Percentiles rank a stretch among this genome's conserved stretches.
These are phyloP conservation scores for Dactylellina parvicollis DNA, from an alignment of 2,329 filamentous ascomycete genomes.

Conservation along the genomic window DNA sequence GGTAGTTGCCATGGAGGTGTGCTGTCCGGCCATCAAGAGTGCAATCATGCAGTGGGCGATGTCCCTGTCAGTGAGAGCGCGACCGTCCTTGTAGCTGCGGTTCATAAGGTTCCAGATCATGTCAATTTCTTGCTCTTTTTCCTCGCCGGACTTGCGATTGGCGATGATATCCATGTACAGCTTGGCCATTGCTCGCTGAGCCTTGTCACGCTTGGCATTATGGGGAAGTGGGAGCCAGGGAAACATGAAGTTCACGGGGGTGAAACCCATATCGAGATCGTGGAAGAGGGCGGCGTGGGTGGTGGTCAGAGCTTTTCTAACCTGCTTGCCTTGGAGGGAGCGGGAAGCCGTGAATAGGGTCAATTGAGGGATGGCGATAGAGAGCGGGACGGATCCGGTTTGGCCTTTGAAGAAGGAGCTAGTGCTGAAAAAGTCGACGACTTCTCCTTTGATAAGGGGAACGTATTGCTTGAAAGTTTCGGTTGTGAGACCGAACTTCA, in stretches of 20 bases:
- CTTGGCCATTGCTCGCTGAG: conserved; percentile 75
- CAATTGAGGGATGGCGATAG: conserved; percentile 76
- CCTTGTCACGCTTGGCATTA: conserved; percentile 76
- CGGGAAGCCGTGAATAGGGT: conserved; percentile 84
- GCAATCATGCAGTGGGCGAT: conserved; percentile 89
- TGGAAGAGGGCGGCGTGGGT: conserved; percentile 80
- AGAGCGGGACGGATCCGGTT: conserved; percentile 72
- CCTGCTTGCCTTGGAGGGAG: conserved; percentile 78
- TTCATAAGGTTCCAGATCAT: conserved; percentile 85
- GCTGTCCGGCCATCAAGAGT: conserved; percentile 83
- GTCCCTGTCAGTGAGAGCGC: conserved; percentile 75
- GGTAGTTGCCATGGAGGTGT: conserved; percentile 80
- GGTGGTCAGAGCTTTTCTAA: conserved; percentile 75
- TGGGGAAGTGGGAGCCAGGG: conserved; percentile 81
- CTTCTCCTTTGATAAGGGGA: conserved; percentile 75
- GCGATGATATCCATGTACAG: conserved; percentile 78
- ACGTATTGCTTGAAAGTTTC: conserved; percentile 78
- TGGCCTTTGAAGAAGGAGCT: conserved; percentile 69
- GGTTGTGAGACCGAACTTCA: conserved; percentile 81
- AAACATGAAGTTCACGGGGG: conserved; percentile 82
- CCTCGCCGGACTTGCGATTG: conserved; percentile 66
- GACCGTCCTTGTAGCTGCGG: conserved; percentile 78
- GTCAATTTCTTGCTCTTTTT: conserved; percentile 67
- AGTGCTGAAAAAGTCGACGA: conserved; percentile 71
- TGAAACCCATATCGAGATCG: conserved; percentile 81